A percentile compares a stretch with the other conserved stretches of the same genome.
These are phyloP conservation scores for Suhomyces bokatorum DNA, from an alignment of 1,139 yeast genomes.

Conservation along the genomic window DNA sequence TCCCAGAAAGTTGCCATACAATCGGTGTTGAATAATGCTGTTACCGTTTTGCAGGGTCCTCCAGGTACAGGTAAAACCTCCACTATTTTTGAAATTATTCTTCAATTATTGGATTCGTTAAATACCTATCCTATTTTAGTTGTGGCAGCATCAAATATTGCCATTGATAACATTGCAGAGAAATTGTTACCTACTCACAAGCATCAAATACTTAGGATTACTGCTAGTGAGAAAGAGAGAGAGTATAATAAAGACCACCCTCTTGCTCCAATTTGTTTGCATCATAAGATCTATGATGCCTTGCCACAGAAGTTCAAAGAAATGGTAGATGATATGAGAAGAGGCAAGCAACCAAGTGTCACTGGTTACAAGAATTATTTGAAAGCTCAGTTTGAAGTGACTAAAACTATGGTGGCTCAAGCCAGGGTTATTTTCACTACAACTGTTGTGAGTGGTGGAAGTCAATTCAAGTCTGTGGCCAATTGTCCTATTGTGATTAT, in stretches of 20 bases:
- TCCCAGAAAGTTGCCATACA: slow-evolving; percentile 71
- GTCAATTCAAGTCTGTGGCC: slow-evolving; percentile 54
- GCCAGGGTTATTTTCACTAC: slow-evolving; percentile 72
- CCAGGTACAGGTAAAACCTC: slow-evolving; percentile 73
- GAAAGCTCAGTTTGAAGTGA: slow-evolving; percentile 43
- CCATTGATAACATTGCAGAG: slow-evolving; percentile 76
- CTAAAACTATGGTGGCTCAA: slow-evolving; percentile 55
- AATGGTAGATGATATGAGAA: slow-evolving; percentile 39
- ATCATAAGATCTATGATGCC: slow-evolving; percentile 55
- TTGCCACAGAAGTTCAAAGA: slow-evolving; percentile 48
- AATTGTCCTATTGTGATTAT: slow-evolving; percentile 67
- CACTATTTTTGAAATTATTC: slow-evolving; percentile 63
- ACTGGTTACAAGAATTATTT: slow-evolving; percentile 50
- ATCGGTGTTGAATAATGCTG: slow-evolving; percentile 64
- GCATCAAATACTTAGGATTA: slow-evolving; percentile 57
- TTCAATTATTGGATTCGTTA: slow-evolving; percentile 56
- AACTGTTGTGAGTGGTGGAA: slow-evolving; percentile 70
- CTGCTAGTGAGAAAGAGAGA: slow-evolving; percentile 59
- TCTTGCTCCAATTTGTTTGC: slow-evolving; percentile 60
- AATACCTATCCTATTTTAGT: slow-evolving; percentile 66
- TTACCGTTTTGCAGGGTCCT: slow-evolving; percentile 68
- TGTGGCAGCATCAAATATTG: slow-evolving; percentile 75
- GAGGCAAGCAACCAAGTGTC: slow-evolving; percentile 37
- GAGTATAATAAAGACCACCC: slow-evolving; percentile 60
- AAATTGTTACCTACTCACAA: slow-evolving; percentile 54